These are phyloP conservation scores for Umbelopsis sp. DNA, from an alignment of 371 early-diverging fungal genomes.

Conservation along the genomic window DNA sequence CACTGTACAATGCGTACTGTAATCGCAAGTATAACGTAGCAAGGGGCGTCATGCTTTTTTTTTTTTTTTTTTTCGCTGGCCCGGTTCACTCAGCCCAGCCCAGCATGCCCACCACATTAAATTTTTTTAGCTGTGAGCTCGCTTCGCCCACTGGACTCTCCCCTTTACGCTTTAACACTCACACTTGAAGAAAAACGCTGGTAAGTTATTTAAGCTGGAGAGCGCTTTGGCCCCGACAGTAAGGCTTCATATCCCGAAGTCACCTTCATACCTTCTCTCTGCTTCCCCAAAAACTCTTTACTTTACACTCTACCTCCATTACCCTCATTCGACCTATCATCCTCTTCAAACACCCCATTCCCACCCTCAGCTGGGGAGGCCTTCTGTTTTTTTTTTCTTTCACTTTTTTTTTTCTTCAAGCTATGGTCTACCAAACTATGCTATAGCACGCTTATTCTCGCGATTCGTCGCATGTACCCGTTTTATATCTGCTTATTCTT, in stretches of 20 bases:
- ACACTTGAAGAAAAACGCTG: conserved; percentile 19
- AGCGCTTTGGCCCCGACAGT: conserved; percentile 19
- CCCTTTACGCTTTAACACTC: conserved; percentile 19
- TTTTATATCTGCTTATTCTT: conserved; percentile 11
- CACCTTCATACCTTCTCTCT: conserved; percentile 16
- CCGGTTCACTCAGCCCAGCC: conserved; percentile 17
- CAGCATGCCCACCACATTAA: not conserved
- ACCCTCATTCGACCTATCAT: conserved; percentile 10
- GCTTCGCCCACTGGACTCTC: conserved; percentile 19
- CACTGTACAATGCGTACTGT: not conserved
- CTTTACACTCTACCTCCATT: not conserved
- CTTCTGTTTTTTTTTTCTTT: conserved; percentile 6
- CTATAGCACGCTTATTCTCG: conserved; percentile 3
- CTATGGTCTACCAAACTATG: not conserved
- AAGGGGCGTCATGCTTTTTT: conserved; percentile 18
- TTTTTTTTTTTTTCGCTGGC: conserved; percentile 14
- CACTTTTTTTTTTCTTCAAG: not conserved
- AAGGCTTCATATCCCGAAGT: conserved; percentile 19
- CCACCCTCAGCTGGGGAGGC: not conserved
- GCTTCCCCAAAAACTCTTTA: conserved; percentile 9
- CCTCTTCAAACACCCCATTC: conserved; percentile 15
- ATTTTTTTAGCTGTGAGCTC: conserved; percentile 18
- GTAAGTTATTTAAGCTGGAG: conserved; percentile 20
- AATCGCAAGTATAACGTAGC: not conserved
- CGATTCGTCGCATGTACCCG: not conserved